Evolutionary conservation across 257 asterid genomes (phyloP), one percentile per base, ranked within the genome.

Genomic region (Oldenlandia corymbosa): DNA sequence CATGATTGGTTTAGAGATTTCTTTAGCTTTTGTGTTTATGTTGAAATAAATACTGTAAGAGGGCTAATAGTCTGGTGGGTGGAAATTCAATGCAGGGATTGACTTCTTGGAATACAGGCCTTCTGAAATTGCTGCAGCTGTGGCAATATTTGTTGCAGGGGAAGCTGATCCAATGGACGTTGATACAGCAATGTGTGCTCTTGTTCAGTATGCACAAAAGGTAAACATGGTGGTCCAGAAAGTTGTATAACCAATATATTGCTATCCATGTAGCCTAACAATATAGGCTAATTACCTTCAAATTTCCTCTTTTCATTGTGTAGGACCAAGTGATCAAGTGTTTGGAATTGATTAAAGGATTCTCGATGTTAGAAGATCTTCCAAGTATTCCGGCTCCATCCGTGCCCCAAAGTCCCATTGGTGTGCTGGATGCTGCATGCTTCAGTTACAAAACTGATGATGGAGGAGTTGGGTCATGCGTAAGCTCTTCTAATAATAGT

Each of bases 71-170:
- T 50, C 59, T 18, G 58, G 28, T 73, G 27, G 65, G 64, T 67
- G 73, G 71, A 62, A 71, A 74, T 72, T 65, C 49, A 75, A 60
- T 72, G 74, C 79, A 79, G 84, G 76, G 66, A 73, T 67, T 56
- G 67, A 79, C 17, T 72, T 76, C 68, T 66, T 79, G 74, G 80
- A 72, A 59, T 79, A 65, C 76, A 75, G 58, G 72, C 76, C 81
- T 36, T 79, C 84, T 79, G 84, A 69, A 58, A 72, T 79, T 46
- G 81, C 84, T 61, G 79, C 81, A 69, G 84, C 84, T 5, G 81
- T 70, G 54, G 79, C 84, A 62, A 79, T 79, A 27, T 71, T 39
- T 69, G 66, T 65, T 62, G 68, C 75, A 17, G 72, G 65, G 17
- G 80, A 75, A 72, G 72, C 64, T 68, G 76, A 67, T 66, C 61